A percentile compares a stretch with the other conserved stretches of the same genome.
These are phyloP conservation scores for Sugiyamaella xylanicola DNA, from an alignment of 1,139 yeast genomes.

Conservation along the genomic window DNA sequence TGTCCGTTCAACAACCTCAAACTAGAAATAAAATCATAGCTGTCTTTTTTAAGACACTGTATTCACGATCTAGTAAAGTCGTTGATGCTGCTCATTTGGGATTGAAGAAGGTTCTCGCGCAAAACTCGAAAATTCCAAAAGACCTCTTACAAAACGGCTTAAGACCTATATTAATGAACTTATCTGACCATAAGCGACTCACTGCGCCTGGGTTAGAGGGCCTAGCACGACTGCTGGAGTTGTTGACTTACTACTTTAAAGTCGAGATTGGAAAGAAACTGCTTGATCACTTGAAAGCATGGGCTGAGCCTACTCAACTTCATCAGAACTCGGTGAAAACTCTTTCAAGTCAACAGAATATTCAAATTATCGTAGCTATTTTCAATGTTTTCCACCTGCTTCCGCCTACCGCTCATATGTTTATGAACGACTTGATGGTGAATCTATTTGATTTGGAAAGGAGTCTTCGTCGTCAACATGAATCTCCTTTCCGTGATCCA, in stretches of 20 bases:
- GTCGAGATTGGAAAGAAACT: slow-evolving; percentile 95
- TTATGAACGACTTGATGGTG: slow-evolving; percentile 81
- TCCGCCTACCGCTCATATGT: slow-evolving; percentile 90
- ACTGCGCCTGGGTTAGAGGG: slow-evolving; percentile 93
- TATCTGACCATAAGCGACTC: slow-evolving; percentile 88
- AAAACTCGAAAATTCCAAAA: slow-evolving; percentile 86
- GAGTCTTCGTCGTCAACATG: slow-evolving; percentile 78
- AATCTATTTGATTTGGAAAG: slow-evolving; percentile 80
- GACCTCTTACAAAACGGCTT: slow-evolving; percentile 91
- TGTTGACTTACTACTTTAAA: slow-evolving; percentile 88
- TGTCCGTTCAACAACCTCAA: slow-evolving; percentile 73
- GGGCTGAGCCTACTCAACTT: slow-evolving; percentile 87
- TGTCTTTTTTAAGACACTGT: slow-evolving; percentile 90
- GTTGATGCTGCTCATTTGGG: slow-evolving; percentile 95
- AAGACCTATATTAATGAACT: slow-evolving; percentile 91
- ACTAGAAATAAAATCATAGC: slow-evolving; percentile 85
- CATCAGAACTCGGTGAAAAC: slow-evolving; percentile 72
- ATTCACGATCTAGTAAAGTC: slow-evolving; percentile 81
- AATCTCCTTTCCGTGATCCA: slow-evolving; percentile 91
- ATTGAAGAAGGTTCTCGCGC: slow-evolving; percentile 76
- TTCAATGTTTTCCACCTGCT: slow-evolving; percentile 87
- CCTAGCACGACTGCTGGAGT: slow-evolving; percentile 78
- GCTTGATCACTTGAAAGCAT: slow-evolving; percentile 90
- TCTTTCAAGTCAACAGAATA: slow-evolving; percentile 75
- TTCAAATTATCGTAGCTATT: slow-evolving; percentile 86